Evolutionary conservation across 2,329 filamentous ascomycete species (phyloP).

Genomic region (Colletotrichum sp.): DNA sequence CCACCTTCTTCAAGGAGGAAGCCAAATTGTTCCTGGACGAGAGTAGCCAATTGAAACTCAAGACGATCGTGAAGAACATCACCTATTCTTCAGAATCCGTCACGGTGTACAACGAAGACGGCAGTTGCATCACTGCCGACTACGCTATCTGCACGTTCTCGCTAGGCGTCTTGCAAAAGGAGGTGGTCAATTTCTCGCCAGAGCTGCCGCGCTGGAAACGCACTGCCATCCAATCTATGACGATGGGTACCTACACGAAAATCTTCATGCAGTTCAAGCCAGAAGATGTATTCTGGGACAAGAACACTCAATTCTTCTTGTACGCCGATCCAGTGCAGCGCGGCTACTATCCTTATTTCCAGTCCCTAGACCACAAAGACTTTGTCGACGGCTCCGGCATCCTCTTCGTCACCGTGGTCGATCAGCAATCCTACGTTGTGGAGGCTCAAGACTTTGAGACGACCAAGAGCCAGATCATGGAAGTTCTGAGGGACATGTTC

Average conservation of each 20-base stretch:
- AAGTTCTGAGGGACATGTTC: conserved; percentile 66
- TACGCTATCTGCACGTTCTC: conserved; percentile 73
- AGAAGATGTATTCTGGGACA: conserved; percentile 66
- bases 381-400: conserved; percentile 69
- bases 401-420: conserved; percentile 68
- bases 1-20: conserved; percentile 59
- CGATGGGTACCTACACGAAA: conserved; percentile 77
- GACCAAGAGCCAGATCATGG: conserved; percentile 62
- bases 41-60: conserved; percentile 60
- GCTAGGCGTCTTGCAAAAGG: conserved; percentile 69
- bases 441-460: conserved; percentile 64
- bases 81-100: conserved; percentile 58
- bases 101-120: conserved; percentile 56
- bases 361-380: conserved; percentile 62
- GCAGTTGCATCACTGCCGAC: conserved; percentile 61
- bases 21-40: conserved; percentile 60
- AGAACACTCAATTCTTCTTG: conserved; percentile 47
- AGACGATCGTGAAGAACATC: conserved; percentile 61
- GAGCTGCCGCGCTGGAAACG: conserved; percentile 68
- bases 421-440: conserved; percentile 58
- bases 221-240: conserved; percentile 66
- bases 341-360: conserved; percentile 63
- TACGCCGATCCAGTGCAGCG: conserved; percentile 47
- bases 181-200: conserved; percentile 63
- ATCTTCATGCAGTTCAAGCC: conserved; percentile 71